Base-by-base conservation (phyloP, 495 filamentous ascomycete genomes). In the Penicillium cosmopolitanum region DNA sequence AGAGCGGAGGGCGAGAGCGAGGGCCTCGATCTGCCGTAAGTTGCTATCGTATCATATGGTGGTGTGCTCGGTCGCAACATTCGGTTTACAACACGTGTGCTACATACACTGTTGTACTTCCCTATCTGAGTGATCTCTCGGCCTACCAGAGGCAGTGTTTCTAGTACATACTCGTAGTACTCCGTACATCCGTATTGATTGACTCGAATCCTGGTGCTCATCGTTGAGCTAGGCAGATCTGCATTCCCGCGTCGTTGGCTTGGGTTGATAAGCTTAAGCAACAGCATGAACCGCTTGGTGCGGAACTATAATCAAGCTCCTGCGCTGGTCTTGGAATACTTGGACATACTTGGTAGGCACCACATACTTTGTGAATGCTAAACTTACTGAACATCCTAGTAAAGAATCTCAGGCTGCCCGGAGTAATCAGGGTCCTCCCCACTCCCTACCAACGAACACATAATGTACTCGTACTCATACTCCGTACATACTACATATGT, bases 201-300 rank as follows among this genome's bases (percentile, higher is more conserved):
- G 36, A 38, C 36, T 31, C 36, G 36, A 4, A 38, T 38, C 36
- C 36, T 38, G 36, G 36, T 31, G 42, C n/a, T 44, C 42, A 44
- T 44, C 36, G 15, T n/a, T 40, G 36, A 18, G 15, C 16, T 44
- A 44, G 42, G 11, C n/a, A 44, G 46, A 48, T 48, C 46, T 48
- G 46, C 46, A 28, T 12, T 38, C 36, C 36, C 36, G 36, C 36
- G 36, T 36, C 13, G 34, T 38, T 38, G 28, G 28, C 28, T 31
- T 10, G 3, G 36, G 11, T 40, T 23, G 23, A 46, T 46, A 48
- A 48, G 46, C 46, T 48, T 48, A 25, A 48, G 46, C 46, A 28
- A 48, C 23, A 48, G 46, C 42, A 46, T 46, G 42, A 46, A 46
- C 42, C 42, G n/a, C 36, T 31, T 38, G 36, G 15, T 46, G 42